A percentile compares a stretch with the other conserved stretches of the same genome.
Conservation (phyloP, 1,284 basidiomycete species). For the Mycena sp. region DNA sequence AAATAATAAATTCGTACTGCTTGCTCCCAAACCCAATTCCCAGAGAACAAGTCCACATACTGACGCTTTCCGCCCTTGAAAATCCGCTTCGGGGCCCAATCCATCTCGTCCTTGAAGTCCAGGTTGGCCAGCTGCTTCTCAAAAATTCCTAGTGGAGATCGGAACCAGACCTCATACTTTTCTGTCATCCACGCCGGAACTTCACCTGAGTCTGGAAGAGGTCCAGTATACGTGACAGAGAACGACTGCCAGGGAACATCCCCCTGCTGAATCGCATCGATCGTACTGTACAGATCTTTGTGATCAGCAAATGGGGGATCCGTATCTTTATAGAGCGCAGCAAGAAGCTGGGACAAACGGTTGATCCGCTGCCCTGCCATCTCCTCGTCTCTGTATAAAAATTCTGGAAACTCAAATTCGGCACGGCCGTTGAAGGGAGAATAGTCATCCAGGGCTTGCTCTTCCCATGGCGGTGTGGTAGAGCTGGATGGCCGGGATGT, state of each 20-base stretch:
- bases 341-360: constrained; percentile 30
- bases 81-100: constrained; percentile 40
- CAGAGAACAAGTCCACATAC: constrained; percentile 45
- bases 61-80: constrained; percentile 28
- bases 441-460: constrained; percentile 27
- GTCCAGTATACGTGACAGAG: constrained; percentile 12
- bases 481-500: too few species aligned
- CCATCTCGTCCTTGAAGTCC: constrained; percentile 39
- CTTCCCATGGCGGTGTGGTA: constrained; percentile 16
- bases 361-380: constrained; percentile 30
- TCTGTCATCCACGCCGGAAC: constrained; percentile 42
- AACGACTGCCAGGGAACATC: constrained; percentile 14
- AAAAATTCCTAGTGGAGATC: constrained; percentile 41
- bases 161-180: constrained; percentile 47
- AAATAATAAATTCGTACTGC: neutral
- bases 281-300: constrained; percentile 2
- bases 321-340: constrained; percentile 1
- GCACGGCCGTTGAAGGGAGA: constrained; percentile 25
- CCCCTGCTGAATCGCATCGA: constrained; percentile 1
- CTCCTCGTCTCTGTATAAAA: constrained; percentile 26
- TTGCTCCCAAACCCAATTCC: constrained; percentile 47
- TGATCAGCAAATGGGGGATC: constrained; percentile 13
- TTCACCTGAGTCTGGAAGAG: neutral
- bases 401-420: constrained; percentile 34
- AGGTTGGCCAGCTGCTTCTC: constrained; percentile 42